Base-by-base conservation (phyloP, 2,329 filamentous ascomycete species). In the Magnaporthiopsis rhizophila region DNA sequence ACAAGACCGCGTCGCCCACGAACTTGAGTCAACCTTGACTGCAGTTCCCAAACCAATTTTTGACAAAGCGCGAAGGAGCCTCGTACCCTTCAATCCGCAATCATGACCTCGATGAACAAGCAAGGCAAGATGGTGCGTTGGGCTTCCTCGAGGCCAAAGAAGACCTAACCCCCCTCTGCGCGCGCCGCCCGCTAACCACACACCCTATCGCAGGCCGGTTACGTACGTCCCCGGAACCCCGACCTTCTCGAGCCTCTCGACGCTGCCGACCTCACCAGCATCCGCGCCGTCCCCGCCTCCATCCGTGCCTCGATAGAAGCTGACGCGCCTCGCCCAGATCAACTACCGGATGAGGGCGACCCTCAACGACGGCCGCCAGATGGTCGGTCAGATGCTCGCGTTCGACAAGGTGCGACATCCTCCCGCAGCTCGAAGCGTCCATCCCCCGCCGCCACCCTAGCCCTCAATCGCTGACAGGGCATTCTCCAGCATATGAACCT, bases 281-380 rank as follows among this genome's bases (percentile, higher is more conserved):
- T 9, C 18, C 18, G n/a, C 45, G 45, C 21, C 7, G 8, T 9
- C 21, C 21, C 15, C 58, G 6, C 3, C 12, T 4, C 58, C 11
- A 38, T 36, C 3, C 12, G 38, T 65, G 30, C 66, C 32, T 36
- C 45, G 36, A 24, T 28, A 24, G 36, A 61, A 8, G 67, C 72
- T 76, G 67, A 75, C 69, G 21, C 36, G 58, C 64, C 72, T 65
- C 18, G 45, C 18, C 74, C 67, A 98, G 95, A 96, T 99, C 85
- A 98, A 99, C 83, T 98, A 96, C 84, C 92, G 94, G 79, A 98
- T 99, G 93, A 89, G 94, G 75, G 89, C 97, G 69, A 98, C 93
- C 65, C 85, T 99, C 76, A 92, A 91, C 74, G 95, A 99, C 80
- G 92, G 92, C 69, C 89, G 95, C 74, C 92, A 97, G 78, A 96